Base-by-base conservation (phyloP, 352 stramenopile genomes). In the Globisporangium parvum region DNA sequence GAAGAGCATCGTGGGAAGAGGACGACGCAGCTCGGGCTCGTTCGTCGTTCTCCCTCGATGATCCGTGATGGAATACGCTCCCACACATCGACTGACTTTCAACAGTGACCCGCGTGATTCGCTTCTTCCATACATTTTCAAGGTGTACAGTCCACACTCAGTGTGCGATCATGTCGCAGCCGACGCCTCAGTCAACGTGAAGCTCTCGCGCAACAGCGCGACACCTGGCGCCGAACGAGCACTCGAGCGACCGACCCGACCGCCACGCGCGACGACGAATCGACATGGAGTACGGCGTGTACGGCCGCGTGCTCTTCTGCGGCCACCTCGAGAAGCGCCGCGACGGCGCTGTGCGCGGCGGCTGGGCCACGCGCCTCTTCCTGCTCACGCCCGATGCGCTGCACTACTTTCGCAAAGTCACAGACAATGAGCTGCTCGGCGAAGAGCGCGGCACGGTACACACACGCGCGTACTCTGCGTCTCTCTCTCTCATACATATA, bases 361-460 rank as follows among this genome's bases (percentile, higher is more conserved):
- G 76, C 24, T 91, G 81, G 83, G 80, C 83, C 48, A 79, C 73
- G 53, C 74, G 83, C n/a, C 70, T 90, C 31, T 93, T 93, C 59
- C 67, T 93, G 31, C 74, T 93, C 53, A 91, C 83, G 26, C 77
- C 80, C 37, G 70, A 90, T 35, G 74, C 71, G 55, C 67, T 93
- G 51, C 77, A 91, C 57, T 93, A 93, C 63, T 93, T 89, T 67
- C 83, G 83, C 49, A 84, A 85, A 51, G 67, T 73, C 35, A 78
- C 70, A 4, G 81, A 93, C 31, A 67, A 77, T 17, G 83, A 93
- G 55, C 66, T 93, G 15, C 59, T 93, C 18, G 83, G 83, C 53
- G 80, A 93, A 59, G 83, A 93, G 63, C 80, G 83, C 31, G 83
- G 81, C 20, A 73, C 71, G 20, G 83, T 93, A 23, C n/a, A 18